A percentile compares a stretch with the other conserved stretches of the same genome.
Evolutionary conservation across 1,139 yeast genomes (phyloP).

Genomic region (Taiozyma onychis): DNA sequence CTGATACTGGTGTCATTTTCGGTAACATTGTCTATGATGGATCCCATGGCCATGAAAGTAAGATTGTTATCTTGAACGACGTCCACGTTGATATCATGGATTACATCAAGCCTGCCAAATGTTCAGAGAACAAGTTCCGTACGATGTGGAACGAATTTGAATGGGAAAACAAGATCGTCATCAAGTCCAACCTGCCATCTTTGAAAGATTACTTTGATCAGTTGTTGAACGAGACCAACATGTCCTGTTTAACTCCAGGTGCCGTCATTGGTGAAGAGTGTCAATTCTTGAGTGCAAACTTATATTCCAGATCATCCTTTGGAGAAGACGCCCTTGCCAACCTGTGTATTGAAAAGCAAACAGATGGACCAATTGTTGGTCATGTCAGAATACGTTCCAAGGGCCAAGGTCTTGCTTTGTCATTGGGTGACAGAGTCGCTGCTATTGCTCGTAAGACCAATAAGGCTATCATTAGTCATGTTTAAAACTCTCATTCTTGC

Average conservation of each 20-base stretch:
- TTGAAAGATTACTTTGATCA: conserved; percentile 77
- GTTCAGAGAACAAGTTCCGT: conserved; percentile 87
- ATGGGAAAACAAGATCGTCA: conserved; percentile 98
- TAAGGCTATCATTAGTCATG: conserved; percentile 32
- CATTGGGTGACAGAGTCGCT: conserved; percentile 92
- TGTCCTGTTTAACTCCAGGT: conserved; percentile 91
- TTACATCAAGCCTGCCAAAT: conserved; percentile 90
- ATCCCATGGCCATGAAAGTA: conserved; percentile 84
- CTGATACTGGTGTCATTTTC: conserved; percentile 95
- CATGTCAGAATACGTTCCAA: conserved; percentile 95
- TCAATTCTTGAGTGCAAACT: conserved; percentile 88
- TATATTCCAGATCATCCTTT: conserved; percentile 88
- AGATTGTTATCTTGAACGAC: conserved; percentile 88
- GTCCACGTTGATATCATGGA: conserved; percentile 97
- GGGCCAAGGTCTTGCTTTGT: conserved; percentile 95
- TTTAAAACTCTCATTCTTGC: conserved; percentile 19
- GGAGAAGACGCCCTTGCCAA: conserved; percentile 98
- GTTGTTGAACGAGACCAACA: conserved; percentile 79
- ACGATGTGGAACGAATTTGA: conserved; percentile 99
- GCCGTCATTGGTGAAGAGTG: conserved; percentile 84
- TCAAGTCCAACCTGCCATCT: conserved; percentile 63
- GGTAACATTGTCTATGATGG: conserved; percentile 98
- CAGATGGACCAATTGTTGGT: conserved; percentile 77
- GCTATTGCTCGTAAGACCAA: conserved; percentile 57
- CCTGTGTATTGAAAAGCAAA: conserved; percentile 81